phyloP scores from a whole-genome alignment of 768 basidiomycete genomes.

The Inosperma sp. region DNA sequence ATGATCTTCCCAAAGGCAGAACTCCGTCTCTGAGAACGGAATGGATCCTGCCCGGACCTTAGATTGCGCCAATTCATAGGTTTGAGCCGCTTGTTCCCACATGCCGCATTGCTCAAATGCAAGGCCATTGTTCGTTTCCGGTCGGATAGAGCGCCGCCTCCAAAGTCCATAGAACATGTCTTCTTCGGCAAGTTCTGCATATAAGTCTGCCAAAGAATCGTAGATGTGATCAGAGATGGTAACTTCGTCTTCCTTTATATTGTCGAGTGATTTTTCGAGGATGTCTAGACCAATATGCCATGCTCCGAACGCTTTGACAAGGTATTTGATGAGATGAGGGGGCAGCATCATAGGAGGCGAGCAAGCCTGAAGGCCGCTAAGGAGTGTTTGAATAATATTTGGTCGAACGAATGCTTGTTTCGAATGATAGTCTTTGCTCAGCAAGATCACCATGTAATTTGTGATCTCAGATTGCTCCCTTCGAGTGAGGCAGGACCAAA shows the following conservation, averaged over 20 bases:
- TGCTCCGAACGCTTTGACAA: conserved; percentile 93
- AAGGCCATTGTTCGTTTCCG: conserved; percentile 83
- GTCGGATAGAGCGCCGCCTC: conserved; percentile 82
- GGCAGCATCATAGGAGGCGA: conserved; percentile 84
- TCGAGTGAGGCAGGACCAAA: conserved; percentile 81
- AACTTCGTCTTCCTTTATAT: conserved; percentile 75
- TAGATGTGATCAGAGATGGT: conserved; percentile 76
- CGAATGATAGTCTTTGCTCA: conserved; percentile 91
- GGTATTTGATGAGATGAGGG: conserved; percentile 92
- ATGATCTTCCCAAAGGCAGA: conserved; percentile 98
- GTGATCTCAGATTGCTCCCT: conserved; percentile 87
- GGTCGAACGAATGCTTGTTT: conserved; percentile 85
- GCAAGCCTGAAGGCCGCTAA: conserved; percentile 81
- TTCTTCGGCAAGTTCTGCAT: conserved; percentile 93
- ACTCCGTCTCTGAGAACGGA: conserved; percentile 92
- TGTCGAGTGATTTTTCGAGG: conserved; percentile 73
- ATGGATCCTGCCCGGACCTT: conserved; percentile 77
- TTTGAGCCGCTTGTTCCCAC: conserved; percentile 87
- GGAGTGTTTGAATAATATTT: conserved; percentile 88
- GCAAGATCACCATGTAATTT: conserved; percentile 81
- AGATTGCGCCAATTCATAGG: conserved; percentile 87
- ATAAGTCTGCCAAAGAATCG: conserved; percentile 91
- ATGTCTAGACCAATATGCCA: conserved; percentile 92
- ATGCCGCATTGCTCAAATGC: conserved; percentile 95
- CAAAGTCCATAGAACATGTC: conserved; percentile 97